These are phyloP conservation scores for Hortaea sp. DNA, from an alignment of 2,329 filamentous ascomycete species.

Conservation along the genomic window DNA sequence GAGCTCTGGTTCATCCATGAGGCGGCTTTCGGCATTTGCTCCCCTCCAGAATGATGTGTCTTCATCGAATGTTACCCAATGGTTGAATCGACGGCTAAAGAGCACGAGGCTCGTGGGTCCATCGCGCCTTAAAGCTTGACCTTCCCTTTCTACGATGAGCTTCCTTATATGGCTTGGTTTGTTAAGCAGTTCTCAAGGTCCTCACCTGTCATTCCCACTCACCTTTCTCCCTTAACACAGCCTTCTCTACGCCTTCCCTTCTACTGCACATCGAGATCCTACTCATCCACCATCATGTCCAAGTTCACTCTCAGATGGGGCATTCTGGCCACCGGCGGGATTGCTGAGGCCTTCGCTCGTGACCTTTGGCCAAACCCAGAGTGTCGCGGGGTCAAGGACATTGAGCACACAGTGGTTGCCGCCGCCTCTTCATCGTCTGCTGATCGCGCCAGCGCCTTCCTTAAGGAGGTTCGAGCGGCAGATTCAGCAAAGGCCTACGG, in stretches of 20 bases:
- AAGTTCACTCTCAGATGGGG: conserved; percentile 29
- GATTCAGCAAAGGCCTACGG: conserved; percentile 62
- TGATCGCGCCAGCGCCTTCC: conserved; percentile 60
- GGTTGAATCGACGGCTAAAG: not conserved
- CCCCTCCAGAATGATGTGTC: not conserved
- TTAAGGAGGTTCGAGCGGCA: conserved; percentile 60
- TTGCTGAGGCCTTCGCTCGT: conserved; percentile 50
- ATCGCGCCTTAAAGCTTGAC: too few species aligned
- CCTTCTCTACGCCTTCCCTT: not conserved
- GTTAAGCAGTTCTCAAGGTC: not conserved
- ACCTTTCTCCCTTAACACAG: not conserved
- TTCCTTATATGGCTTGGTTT: not conserved
- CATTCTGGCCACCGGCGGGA: conserved; percentile 40
- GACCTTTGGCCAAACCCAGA: conserved; percentile 69
- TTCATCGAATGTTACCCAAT: not conserved
- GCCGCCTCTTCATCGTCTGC: conserved; percentile 69
- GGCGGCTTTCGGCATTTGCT: not conserved
- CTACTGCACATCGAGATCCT: not conserved
- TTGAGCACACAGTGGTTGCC: conserved; percentile 67
- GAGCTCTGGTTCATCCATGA: not conserved
- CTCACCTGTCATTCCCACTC: not conserved
- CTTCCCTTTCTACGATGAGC: not conserved
- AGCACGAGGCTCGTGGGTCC: not conserved
- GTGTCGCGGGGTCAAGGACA: conserved; percentile 57
- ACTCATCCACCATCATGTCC: conserved; percentile 15